Base-by-base conservation (phyloP, 768 basidiomycete species). In the Trametes coccinea region DNA sequence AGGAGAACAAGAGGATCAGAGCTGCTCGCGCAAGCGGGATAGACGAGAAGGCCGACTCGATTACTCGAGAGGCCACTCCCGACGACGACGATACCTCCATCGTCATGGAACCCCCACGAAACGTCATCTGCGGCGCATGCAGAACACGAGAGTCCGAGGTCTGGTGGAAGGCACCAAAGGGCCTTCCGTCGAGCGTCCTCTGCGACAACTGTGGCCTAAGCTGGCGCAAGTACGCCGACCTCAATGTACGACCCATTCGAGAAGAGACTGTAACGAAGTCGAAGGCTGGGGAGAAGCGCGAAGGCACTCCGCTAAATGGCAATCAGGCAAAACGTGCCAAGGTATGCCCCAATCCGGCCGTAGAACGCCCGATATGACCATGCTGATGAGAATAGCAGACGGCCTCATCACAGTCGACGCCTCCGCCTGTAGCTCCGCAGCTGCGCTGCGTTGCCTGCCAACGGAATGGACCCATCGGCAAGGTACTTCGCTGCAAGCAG, bases 131-230 rank as follows among this genome's bases (percentile, higher is more conserved):
- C 69, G 93, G 90, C 39, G 91, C 92, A 3, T 97, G 94, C 72
- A 80, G 89, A 51, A 91, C 90, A 6, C 86, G 87, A 57, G 90
- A 93, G 61, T 90, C 90, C 5, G 80, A 80, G 40, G 76, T 74
- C 2, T 97, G 94, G 94, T 97, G 93, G 93, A 92, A 90, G 72
- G 93, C 93, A 13, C 95, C 94, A 2, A 92, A 92, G 70, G 90
- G 89, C 22, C 81, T 95, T n/a, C 73, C 80, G 0, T 89, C 89
- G 2, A 82, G 80, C 60, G 82, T 93, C 41, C 84, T 96, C 55
- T 97, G 94, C 71, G 92, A 95, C 48, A 80, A 74, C 31, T 97
- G 94, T 69, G 94, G 94, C 11, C 83, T 85, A 47, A 90, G 89
- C 65, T 97, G 93, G 89, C 81, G 94, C 67, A 97, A 95, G 75